Evolutionary conservation across 305 asterid species (phyloP).

Genomic region (Nicotiana rustica): DNA sequence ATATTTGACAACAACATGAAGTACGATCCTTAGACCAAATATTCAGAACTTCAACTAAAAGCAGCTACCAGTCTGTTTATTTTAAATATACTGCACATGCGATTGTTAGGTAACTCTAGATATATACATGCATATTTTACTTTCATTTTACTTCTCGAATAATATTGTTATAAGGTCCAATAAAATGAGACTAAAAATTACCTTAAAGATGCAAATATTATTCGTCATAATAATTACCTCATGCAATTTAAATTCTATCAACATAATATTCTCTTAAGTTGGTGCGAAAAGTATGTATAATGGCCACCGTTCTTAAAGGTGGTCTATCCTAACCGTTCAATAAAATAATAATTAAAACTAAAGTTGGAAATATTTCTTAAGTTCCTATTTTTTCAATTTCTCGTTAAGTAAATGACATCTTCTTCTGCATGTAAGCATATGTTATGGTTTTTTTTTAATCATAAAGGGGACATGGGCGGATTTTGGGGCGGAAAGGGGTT

Average conservation of each 20-base stretch:
- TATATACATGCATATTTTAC: not conserved
- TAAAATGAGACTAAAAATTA: not conserved
- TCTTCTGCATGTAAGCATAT: not conserved
- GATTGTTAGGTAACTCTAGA: constrained; percentile 13
- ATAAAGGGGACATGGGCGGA: not conserved
- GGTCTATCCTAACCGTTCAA: not conserved
- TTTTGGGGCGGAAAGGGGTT: too few species aligned
- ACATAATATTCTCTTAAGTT: not conserved
- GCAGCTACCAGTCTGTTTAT: not conserved
- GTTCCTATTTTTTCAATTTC: not conserved
- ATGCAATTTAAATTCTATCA: not conserved
- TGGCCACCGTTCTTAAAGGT: not conserved
- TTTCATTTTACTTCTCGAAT: not conserved
- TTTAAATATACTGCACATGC: not conserved
- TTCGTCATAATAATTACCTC: too few species aligned
- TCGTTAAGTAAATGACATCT: not conserved
- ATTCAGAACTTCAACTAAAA: constrained; percentile 8
- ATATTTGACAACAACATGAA: constrained; percentile 25
- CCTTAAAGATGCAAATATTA: too few species aligned
- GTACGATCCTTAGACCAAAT: constrained; percentile 7
- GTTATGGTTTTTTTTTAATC: too few species aligned
- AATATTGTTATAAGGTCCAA: not conserved
- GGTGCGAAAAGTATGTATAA: too few species aligned
- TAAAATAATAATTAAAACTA: not conserved
- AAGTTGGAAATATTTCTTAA: not conserved